Evolutionary conservation across 2,329 filamentous ascomycete species (phyloP).

Genomic region (Cytospora chrysosperma): DNA sequence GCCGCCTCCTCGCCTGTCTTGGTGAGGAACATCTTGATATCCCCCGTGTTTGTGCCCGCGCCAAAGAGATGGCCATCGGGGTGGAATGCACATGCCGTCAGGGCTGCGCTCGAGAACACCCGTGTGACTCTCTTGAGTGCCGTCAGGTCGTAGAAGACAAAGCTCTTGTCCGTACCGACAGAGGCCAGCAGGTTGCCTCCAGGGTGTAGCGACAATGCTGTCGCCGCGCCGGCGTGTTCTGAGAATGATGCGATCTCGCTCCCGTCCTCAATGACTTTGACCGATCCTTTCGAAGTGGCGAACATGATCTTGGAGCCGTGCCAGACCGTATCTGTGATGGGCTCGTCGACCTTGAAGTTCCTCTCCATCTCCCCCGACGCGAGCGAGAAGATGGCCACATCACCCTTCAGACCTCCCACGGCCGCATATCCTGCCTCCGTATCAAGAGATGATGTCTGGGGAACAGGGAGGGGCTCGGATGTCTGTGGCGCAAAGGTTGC

Average conservation of each 20-base stretch:
- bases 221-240: conserved; percentile 82
- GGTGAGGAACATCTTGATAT: conserved; percentile 87
- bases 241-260: conserved; percentile 66
- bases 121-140: conserved; percentile 69
- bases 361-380: conserved; percentile 66
- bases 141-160: conserved; percentile 81
- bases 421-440: conserved; percentile 64
- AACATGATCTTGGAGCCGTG: conserved; percentile 67
- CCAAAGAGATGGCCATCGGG: conserved; percentile 95
- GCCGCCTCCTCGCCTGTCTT: conserved; percentile 76
- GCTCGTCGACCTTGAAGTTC: conserved; percentile 63
- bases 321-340: conserved; percentile 67
- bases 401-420: conserved; percentile 72
- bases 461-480: conserved; percentile 48
- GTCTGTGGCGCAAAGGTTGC: conserved; percentile 45
- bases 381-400: conserved; percentile 73
- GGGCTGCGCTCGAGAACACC: conserved; percentile 71
- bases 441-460: conserved; percentile 50
- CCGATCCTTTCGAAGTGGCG: conserved; percentile 70
- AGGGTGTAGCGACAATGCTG: conserved; percentile 76
- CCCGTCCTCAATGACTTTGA: conserved; percentile 78
- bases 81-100: conserved; percentile 83
- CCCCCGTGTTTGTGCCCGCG: conserved; percentile 73
- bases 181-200: conserved; percentile 81
- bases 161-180: conserved; percentile 87